Evolutionary conservation across 768 basidiomycete genomes (phyloP), one percentile per base, ranked within the genome.

Genomic region (Lactifluus echinatus): DNA sequence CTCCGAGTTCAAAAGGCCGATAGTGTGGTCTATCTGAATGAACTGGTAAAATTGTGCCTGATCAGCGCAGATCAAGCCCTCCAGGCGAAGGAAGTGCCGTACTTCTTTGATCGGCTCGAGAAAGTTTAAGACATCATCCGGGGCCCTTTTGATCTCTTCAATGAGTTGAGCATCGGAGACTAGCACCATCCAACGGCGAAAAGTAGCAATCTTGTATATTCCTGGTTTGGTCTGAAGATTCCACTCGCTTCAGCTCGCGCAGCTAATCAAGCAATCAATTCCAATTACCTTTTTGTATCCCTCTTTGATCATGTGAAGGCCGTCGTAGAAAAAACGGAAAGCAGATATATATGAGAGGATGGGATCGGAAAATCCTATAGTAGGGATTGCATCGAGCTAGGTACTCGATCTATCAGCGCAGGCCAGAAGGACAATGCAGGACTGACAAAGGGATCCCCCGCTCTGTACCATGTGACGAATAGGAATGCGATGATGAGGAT

Each of bases 1-100:
- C 4, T 64, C 33, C 10, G 58, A 37, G 10, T 73, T 53, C 31
- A 70, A 65, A 1, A 62, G 62, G 0, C 75, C 76, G 0, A 81
- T 6, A 1, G 43, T 44, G 23, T 44, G 14, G 2, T 24, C 23
- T 11, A 3, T 12, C 43, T 44, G 23, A 23, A 44, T 5, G 43
- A 44, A 1, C 43, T 44, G 43, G 14, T 1, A 14, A 6, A 12
- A 44, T 8, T 26, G 43, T 8, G 8, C 14, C 12, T 12, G 2
- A 24, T 44, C 43, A 14, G 24, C 11, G 4, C 11, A 3, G n/a
- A n/a, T n/a, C n/a, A n/a, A n/a, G n/a, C n/a, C n/a, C n/a, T n/a
- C 19, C n/a, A 21, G 6, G 21, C 42, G 4, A 21, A 8, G 19
- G 6, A 8, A 1, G 19, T 43, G 5, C 42, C 46, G n/a, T 12